A percentile compares a stretch with the other conserved stretches of the same genome.
Conservation (phyloP, 1,284 basidiomycete genomes). For the Rugosomyces carneus region DNA sequence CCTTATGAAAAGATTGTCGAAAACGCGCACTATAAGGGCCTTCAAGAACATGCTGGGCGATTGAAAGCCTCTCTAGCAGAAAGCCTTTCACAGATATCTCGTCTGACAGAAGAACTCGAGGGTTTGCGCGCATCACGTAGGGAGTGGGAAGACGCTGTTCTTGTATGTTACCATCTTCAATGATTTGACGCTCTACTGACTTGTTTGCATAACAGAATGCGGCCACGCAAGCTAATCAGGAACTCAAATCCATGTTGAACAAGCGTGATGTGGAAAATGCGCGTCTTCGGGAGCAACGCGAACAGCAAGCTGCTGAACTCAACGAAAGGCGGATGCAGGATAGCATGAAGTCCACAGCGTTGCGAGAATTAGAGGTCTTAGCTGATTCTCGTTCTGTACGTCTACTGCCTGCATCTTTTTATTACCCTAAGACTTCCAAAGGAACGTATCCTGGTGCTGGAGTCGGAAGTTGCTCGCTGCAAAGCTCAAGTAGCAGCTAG, state of each 20-base stretch:
- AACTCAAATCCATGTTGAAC: conserved; percentile 47
- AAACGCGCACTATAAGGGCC: conserved; percentile 42
- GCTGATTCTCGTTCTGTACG: conserved; percentile 64
- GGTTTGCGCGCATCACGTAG: conserved; percentile 31
- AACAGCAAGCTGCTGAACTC: conserved; percentile 70
- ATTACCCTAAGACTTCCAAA: conserved; percentile 23
- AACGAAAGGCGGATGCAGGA: conserved; percentile 70
- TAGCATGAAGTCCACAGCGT: conserved; percentile 52
- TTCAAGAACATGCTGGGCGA: conserved; percentile 39
- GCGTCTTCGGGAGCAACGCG: conserved; percentile 77
- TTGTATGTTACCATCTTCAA: conserved; percentile 28
- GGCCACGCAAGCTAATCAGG: conserved; percentile 43
- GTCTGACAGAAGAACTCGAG: conserved; percentile 36
- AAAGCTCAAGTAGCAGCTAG: conserved; percentile 76
- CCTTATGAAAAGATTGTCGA: conserved; percentile 40
- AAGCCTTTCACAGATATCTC: conserved; percentile 28
- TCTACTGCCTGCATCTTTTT: conserved; percentile 13
- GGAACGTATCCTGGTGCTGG: conserved; percentile 71
- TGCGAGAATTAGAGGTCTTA: conserved; percentile 69
- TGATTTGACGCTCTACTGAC: conserved; percentile 15
- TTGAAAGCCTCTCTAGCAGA: conserved; percentile 35
- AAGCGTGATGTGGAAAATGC: conserved; percentile 73
- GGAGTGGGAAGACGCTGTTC: conserved; percentile 40
- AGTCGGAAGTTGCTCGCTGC: conserved; percentile 72
- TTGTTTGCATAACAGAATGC: conserved; percentile 38